Evolutionary conservation across 192 early-diverging fungal genomes (phyloP).

Genomic region (Lobosporangium transversale): DNA sequence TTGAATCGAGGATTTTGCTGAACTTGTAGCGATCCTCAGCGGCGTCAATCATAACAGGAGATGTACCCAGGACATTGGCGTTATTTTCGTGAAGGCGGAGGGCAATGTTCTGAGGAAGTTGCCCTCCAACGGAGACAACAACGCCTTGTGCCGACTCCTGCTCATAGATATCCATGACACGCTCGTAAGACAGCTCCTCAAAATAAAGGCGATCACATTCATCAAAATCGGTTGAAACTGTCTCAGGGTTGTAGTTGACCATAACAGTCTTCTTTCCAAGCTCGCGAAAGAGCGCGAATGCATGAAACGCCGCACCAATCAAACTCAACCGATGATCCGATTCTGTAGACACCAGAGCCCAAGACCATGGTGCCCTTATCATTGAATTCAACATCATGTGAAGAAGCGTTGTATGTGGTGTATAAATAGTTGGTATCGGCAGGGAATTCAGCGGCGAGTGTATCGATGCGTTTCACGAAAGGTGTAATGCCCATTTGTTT

Average conservation of each 20-base stretch:
- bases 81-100: slow-evolving; percentile 77
- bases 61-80: slow-evolving; percentile 92
- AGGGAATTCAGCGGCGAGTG: slow-evolving; percentile 96
- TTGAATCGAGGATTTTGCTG: slow-evolving; percentile 88
- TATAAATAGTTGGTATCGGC: slow-evolving; percentile 96
- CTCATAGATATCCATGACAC: slow-evolving; percentile 96
- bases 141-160: slow-evolving; percentile 84
- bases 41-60: slow-evolving; percentile 88
- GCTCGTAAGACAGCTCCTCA: slow-evolving; percentile 94
- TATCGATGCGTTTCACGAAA: slow-evolving; percentile 95
- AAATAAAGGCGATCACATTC: slow-evolving; percentile 99
- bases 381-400: slow-evolving; percentile 86
- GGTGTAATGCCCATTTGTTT: slow-evolving; percentile 82
- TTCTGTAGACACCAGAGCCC: slow-evolving; percentile 97
- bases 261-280: slow-evolving; percentile 89
- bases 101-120: slow-evolving; percentile 98
- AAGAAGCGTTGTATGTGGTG: slow-evolving; percentile 95
- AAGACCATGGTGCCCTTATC: slow-evolving; percentile 95
- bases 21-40: slow-evolving; percentile 98
- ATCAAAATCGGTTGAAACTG: slow-evolving; percentile 98
- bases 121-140: slow-evolving; percentile 93
- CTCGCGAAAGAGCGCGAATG: slow-evolving; percentile 84
- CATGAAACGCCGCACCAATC: slow-evolving; percentile 90
- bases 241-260: slow-evolving; percentile 99
- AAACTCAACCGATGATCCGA: slow-evolving; percentile 98